Conservation (phyloP, 108 stramenopile genomes). For the Fragilariopsis cylindrus region DNA sequence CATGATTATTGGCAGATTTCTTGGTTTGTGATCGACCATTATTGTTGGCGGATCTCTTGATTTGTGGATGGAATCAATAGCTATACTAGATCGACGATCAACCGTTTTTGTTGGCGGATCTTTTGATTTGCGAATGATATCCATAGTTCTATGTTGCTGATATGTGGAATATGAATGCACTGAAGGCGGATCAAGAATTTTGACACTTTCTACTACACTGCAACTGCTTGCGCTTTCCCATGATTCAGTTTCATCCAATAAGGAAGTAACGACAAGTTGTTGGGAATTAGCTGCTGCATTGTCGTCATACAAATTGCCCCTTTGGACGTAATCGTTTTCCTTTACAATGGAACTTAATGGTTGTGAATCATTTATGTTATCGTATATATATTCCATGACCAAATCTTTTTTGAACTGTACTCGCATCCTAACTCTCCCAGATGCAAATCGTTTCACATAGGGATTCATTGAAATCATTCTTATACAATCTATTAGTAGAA, state of each 20-base stretch:
- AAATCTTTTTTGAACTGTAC: constrained; percentile 26
- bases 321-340: too few relatives aligned
- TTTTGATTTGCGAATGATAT: background rate
- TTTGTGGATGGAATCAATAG: too few relatives aligned
- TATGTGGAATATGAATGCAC: constrained; percentile 6
- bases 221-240: background rate
- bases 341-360: background rate
- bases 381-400: constrained; percentile 16
- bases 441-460: constrained; percentile 33
- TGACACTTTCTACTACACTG: background rate
- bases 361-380: background rate
- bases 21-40: too few relatives aligned
- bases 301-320: too few relatives aligned
- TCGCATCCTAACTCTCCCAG: constrained; percentile 12
- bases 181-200: constrained; percentile 5
- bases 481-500: constrained; percentile 16
- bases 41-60: too few relatives aligned
- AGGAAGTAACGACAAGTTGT: background rate
- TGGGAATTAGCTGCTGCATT: too few relatives aligned
- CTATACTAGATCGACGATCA: background rate
- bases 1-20: too few relatives aligned
- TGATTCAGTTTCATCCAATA: background rate
- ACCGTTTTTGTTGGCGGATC: constrained; percentile 3
- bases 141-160: background rate
- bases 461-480: constrained; percentile 19